Evolutionary conservation across 2,329 filamentous ascomycete species (phyloP).

Genomic region (Piedraia hortae): DNA sequence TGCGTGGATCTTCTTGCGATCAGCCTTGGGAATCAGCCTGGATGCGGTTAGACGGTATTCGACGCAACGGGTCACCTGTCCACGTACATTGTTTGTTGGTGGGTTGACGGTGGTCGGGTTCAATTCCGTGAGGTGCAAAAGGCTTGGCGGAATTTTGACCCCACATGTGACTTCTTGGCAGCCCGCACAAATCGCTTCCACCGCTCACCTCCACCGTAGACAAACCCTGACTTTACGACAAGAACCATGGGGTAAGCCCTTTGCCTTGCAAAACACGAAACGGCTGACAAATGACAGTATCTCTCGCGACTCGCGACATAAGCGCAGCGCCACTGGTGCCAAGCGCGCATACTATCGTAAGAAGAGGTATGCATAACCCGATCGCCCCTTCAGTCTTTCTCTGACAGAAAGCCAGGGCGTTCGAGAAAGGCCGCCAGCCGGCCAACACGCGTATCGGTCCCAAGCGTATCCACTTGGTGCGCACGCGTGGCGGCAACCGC

Average conservation of each 20-base stretch:
- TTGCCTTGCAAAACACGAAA: no score
- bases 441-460: conserved; percentile 97
- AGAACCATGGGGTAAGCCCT: no score
- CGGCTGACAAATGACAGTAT: no score
- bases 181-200: no score
- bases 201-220: no score
- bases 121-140: no score
- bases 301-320: conserved; percentile 98
- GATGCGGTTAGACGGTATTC: background rate
- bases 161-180: background rate
- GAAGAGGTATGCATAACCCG: conserved; percentile 31
- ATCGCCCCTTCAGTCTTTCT: conserved; percentile 33
- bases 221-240: no score
- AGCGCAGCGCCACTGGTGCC: conserved; percentile 96
- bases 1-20: conserved; percentile 99
- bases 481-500: conserved; percentile 93
- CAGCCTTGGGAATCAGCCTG: conserved; percentile 98
- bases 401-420: conserved; percentile 60
- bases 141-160: no score
- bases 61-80: no score
- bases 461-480: conserved; percentile 91
- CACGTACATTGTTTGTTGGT: no score
- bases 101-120: conserved; percentile 1
- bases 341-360: conserved; percentile 38
- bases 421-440: conserved; percentile 98